Percentiles rank a stretch among this genome's conserved stretches.
phyloP scores from a whole-genome alignment of 2,329 filamentous ascomycete species.

The Dendrostoma leiphaemia region DNA sequence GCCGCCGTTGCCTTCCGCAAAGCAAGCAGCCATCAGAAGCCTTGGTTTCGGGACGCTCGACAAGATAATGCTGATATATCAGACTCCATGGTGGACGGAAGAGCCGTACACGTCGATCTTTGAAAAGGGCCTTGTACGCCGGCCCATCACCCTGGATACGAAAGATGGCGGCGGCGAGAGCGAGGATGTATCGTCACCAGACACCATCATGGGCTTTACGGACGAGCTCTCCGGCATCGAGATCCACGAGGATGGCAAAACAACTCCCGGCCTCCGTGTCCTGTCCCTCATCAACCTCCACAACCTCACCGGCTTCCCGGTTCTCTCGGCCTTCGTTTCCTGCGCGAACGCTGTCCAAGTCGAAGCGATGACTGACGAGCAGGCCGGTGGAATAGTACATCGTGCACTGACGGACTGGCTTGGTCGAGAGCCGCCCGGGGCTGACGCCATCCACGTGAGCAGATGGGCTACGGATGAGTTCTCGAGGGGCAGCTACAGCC shows the following conservation, averaged over 20 bases:
- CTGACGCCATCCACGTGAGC: not conserved
- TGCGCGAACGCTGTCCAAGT: conserved; percentile 5
- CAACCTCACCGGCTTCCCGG: conserved; percentile 9
- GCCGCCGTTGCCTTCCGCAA: not conserved
- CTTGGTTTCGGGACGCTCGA: conserved; percentile 10
- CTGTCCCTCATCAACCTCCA: conserved; percentile 6
- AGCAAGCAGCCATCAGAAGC: conserved; percentile 1
- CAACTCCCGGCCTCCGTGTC: not conserved
- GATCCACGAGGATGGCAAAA: conserved; percentile 1
- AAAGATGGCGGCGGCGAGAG: not conserved
- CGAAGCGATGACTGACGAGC: conserved; percentile 6
- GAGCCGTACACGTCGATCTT: conserved; percentile 2
- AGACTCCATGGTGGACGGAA: conserved; percentile 7
- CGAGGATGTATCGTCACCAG: not conserved
- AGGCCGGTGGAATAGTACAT: conserved; percentile 3
- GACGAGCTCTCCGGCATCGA: conserved; percentile 5
- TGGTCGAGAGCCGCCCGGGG: not conserved
- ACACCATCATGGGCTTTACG: conserved; percentile 7
- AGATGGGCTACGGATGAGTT: conserved; percentile 9
- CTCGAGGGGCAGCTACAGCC: conserved; percentile 11
- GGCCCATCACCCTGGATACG: not conserved
- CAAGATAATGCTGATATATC: conserved; percentile 11
- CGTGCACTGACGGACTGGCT: conserved; percentile 7
- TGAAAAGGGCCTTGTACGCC: not conserved
- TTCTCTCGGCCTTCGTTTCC: conserved; percentile 9